A percentile compares a stretch with the other conserved stretches of the same genome.
These are phyloP conservation scores for Maudiozyma bulderi DNA, from an alignment of 805 yeast genomes.

Conservation along the genomic window DNA sequence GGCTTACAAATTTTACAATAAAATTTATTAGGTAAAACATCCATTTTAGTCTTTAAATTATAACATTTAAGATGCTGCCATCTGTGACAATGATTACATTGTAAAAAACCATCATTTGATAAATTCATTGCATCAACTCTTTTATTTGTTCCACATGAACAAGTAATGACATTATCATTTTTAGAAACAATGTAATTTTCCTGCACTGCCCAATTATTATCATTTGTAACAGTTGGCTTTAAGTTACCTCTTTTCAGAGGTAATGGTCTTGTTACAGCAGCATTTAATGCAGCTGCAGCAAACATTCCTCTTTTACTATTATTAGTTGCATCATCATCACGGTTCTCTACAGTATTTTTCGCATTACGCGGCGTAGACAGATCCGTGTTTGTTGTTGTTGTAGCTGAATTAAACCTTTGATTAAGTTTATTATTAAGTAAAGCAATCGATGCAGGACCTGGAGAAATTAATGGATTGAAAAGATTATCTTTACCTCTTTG, in stretches of 20 bases:
- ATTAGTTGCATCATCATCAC: neutral
- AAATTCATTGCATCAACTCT: neutral
- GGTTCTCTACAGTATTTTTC: neutral
- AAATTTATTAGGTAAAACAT: constrained; percentile 69
- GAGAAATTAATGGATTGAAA: constrained; percentile 28
- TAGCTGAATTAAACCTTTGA: neutral
- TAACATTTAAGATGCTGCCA: constrained; percentile 94
- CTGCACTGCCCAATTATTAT: neutral
- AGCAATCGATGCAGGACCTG: constrained; percentile 41
- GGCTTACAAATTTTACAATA: constrained; percentile 70
- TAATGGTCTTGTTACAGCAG: constrained; percentile 69
- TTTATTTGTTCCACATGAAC: constrained; percentile 53
- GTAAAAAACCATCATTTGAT: constrained; percentile 60
- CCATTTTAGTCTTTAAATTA: constrained; percentile 57
- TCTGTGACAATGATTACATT: constrained; percentile 82
- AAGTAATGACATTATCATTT: constrained; percentile 77
- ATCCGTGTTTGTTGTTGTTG: neutral
- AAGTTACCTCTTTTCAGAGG: constrained; percentile 31
- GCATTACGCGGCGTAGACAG: too few species aligned
- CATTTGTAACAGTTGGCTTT: neutral
- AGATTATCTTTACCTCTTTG: constrained; percentile 5
- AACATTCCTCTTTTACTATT: constrained; percentile 27
- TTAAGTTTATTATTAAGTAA: constrained; percentile 15
- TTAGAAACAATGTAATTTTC: constrained; percentile 54
- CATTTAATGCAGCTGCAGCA: constrained; percentile 78